Conservation (phyloP, 345 rosid genomes). For the Camelina hispida region DNA sequence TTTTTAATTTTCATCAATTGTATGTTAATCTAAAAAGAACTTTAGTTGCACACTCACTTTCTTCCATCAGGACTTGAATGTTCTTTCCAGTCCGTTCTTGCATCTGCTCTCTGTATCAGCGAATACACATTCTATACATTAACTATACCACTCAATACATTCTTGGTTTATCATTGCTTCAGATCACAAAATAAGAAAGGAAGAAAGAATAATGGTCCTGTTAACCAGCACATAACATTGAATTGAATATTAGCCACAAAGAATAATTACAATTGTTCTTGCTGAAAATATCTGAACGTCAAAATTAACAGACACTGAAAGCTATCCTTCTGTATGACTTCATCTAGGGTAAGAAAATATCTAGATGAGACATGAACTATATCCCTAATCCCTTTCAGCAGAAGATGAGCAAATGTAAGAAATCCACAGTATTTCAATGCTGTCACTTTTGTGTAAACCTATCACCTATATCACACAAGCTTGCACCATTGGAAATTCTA, state of each 20-base stretch:
- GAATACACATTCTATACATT: constrained; percentile 21
- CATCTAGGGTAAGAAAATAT: constrained; percentile 17
- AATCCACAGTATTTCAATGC: constrained; percentile 25
- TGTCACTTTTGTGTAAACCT: constrained; percentile 21
- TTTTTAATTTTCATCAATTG: constrained; percentile 15
- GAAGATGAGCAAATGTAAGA: constrained; percentile 28
- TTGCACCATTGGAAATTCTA: constrained; percentile 19
- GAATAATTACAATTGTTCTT: background rate
- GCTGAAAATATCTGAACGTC: constrained; percentile 6
- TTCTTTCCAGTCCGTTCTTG: constrained; percentile 95
- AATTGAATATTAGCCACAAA: constrained; percentile 1
- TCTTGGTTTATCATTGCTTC: constrained; percentile 21
- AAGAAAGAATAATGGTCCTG: constrained; percentile 20
- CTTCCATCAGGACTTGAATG: constrained; percentile 89
- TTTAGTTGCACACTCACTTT: constrained; percentile 56
- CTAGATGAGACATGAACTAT: constrained; percentile 20
- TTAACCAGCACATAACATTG: constrained; percentile 24
- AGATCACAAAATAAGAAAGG: constrained; percentile 23
- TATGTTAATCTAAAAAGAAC: constrained; percentile 16
- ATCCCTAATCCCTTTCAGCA: constrained; percentile 18
- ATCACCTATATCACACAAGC: constrained; percentile 29
- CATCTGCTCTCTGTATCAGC: constrained; percentile 85
- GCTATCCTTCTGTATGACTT: constrained; percentile 12
- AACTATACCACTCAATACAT: constrained; percentile 25
- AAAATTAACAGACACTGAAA: constrained; percentile 22